Base-by-base conservation (phyloP, 2,329 filamentous ascomycete genomes). In the Aspergillus arachidicola region DNA sequence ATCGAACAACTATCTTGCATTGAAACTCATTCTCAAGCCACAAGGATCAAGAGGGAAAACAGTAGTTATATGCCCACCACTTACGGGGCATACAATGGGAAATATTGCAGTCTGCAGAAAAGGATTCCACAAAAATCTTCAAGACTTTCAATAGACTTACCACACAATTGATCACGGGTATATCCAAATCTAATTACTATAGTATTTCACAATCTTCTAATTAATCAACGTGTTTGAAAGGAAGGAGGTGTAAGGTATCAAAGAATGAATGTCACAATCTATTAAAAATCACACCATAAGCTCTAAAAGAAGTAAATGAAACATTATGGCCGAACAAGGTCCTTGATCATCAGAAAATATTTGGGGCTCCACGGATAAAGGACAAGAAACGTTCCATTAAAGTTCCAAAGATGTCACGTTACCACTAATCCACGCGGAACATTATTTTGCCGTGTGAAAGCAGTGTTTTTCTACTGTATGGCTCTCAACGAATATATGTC, bases 341-440 rank as follows among this genome's bases (percentile, higher is more conserved):
- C 23, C 21, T 23, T 9, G 26, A 2, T 28, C 10, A 12, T 32
- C 46, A 6, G 6, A 10, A 28, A 28, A 51, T 7, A 28, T 30
- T 51, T 51, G 11, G n/a, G 19, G 32, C 4, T 50, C 16, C 2
- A 34, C 10, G 11, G 14, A n/a, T 26, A 51, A 32, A 32, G 48
- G 28, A 32, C 16, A 51, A 23, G 28, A 51, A 61, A 68, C 60
- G 66, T 67, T 59, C 61, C 64, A 69, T 67, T 67, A 67, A 63
- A 64, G 60, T 69, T 69, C 61, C 51, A 48, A 59, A 60, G 46
- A 23, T 57, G 55, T 69, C 63, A 66, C 60, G 65, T 64, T 61
- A 64, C 56, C 62, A 59, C 46, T 56, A 59, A 68, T 64, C 60
- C n/a, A 26, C 16, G 46, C 66, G 64, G 64, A 64, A 61, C 21